Conservation (phyloP, 164 flowering plant genomes). For the Euptelea pleiosperma region DNA sequence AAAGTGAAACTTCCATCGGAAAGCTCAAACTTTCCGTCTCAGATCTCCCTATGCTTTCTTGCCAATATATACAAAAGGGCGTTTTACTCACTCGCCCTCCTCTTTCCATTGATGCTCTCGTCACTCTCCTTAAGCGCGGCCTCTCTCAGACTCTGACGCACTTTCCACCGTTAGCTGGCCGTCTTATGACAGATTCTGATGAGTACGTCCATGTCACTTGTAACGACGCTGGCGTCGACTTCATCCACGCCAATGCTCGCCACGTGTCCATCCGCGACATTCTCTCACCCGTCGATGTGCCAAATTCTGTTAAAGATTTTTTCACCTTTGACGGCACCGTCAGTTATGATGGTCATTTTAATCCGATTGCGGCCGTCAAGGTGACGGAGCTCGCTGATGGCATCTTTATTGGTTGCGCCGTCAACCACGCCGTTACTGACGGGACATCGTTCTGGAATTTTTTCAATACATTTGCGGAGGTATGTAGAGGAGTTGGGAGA, state of each 20-base stretch:
- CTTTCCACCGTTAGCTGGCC: slow-evolving; percentile 84
- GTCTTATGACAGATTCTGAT: slow-evolving; percentile 44
- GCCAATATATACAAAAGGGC: slow-evolving; percentile 91
- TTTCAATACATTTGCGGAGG: slow-evolving; percentile 71
- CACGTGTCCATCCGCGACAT: slow-evolving; percentile 31
- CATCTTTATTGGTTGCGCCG: slow-evolving; percentile 65
- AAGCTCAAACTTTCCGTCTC: slow-evolving; percentile 62
- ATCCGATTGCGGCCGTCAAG: slow-evolving; percentile 66
- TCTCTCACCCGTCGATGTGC: slow-evolving; percentile 38
- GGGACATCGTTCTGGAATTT: slow-evolving; percentile 96
- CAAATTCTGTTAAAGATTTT: slow-evolving; percentile 48
- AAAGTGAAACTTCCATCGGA: slow-evolving; percentile 23
- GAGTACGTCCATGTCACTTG: slow-evolving; percentile 58
- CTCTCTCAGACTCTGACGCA: slow-evolving; percentile 59
- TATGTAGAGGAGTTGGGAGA: slow-evolving; percentile 32
- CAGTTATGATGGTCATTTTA: slow-evolving; percentile 67
- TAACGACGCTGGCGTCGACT: slow-evolving; percentile 70
- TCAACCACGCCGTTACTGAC: slow-evolving; percentile 75
- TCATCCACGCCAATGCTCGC: slow-evolving; percentile 49
- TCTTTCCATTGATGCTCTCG: slow-evolving; percentile 27
- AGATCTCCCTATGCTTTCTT: slow-evolving; percentile 92
- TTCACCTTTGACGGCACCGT: slow-evolving; percentile 52
- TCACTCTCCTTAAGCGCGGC: slow-evolving; percentile 39
- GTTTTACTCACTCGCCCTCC: slow-evolving; percentile 49
- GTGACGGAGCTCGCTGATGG: slow-evolving; percentile 81